Evolutionary conservation across 345 rosid species (phyloP).

Genomic region (Acer yangbiense): DNA sequence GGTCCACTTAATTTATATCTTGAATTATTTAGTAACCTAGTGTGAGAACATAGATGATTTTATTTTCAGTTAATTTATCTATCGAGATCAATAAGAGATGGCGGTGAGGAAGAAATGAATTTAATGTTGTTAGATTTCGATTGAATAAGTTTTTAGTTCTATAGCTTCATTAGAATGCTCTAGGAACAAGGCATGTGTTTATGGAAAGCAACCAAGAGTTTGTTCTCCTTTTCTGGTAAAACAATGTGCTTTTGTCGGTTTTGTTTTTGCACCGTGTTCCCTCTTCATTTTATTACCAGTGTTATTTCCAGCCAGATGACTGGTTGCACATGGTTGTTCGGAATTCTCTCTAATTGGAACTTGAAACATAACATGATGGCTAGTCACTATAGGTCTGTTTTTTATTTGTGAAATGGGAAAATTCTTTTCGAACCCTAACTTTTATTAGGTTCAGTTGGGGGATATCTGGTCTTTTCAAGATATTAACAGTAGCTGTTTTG

Average conservation of each 20-base stretch:
- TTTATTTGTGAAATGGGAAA: too few relatives aligned
- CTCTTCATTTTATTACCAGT: background rate
- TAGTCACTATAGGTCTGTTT: background rate
- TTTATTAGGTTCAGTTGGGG: background rate
- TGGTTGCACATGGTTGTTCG: background rate
- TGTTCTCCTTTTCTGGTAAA: too few relatives aligned
- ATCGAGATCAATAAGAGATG: too few relatives aligned
- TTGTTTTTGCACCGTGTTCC: background rate
- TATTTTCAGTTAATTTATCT: too few relatives aligned
- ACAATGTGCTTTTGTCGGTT: background rate
- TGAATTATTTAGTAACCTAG: too few relatives aligned
- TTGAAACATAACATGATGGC: background rate
- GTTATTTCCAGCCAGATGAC: background rate
- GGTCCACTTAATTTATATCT: too few relatives aligned
- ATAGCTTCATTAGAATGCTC: background rate
- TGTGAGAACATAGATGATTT: too few relatives aligned
- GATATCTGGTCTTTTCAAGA: background rate
- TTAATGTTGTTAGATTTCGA: too few relatives aligned
- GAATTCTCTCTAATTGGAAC: background rate
- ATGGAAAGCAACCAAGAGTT: too few relatives aligned
- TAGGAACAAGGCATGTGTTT: too few relatives aligned
- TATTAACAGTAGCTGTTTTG: background rate
- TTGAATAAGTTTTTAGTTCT: too few relatives aligned
- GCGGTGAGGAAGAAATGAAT: too few relatives aligned
- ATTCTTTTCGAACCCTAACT: background rate